Conservation (phyloP, 2,329 filamentous ascomycete species). For the Plenodomus tracheiphilus region DNA sequence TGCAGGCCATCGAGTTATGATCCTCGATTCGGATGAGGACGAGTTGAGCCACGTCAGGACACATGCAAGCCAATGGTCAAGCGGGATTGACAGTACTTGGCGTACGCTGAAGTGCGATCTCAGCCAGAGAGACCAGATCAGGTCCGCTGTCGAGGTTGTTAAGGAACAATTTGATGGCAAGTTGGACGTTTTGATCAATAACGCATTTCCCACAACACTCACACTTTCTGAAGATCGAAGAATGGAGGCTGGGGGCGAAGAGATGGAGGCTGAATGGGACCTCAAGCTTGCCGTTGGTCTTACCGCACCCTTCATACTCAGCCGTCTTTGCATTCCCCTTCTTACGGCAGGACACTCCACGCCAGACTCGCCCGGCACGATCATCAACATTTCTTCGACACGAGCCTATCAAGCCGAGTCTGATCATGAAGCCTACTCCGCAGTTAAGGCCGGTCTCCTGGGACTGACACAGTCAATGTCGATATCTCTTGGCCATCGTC, state of each 20-base stretch:
- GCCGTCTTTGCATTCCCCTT: slow-evolving; percentile 36
- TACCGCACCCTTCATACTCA: slow-evolving; percentile 39
- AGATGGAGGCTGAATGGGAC: slow-evolving; percentile 40
- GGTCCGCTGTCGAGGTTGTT: slow-evolving; percentile 40
- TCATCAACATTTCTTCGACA: slow-evolving; percentile 56
- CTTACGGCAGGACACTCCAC: slow-evolving; percentile 24
- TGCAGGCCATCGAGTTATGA: slow-evolving; percentile 50
- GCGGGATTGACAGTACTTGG: slow-evolving; percentile 17
- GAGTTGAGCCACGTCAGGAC: slow-evolving; percentile 45
- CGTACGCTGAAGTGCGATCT: slow-evolving; percentile 44
- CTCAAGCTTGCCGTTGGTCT: slow-evolving; percentile 38
- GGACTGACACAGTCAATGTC: slow-evolving; percentile 56
- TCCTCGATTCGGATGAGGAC: slow-evolving; percentile 49
- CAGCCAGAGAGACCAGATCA: slow-evolving; percentile 44
- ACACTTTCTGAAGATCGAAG: slow-evolving; percentile 24
- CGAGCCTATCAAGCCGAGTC: slow-evolving; percentile 54
- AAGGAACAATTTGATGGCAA: slow-evolving; percentile 41
- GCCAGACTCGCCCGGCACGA: slow-evolving; percentile 30
- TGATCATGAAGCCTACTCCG: slow-evolving; percentile 55
- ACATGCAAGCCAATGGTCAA: slow-evolving; percentile 31
- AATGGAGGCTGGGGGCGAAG: slow-evolving; percentile 38
- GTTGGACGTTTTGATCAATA: slow-evolving; percentile 42
- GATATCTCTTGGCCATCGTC: slow-evolving; percentile 48
- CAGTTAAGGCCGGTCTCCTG: slow-evolving; percentile 56
- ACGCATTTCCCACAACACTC: slow-evolving; percentile 37